Evolutionary conservation across 345 rosid genomes (phyloP).

Genomic region (Euphorbia pulcherrima): DNA sequence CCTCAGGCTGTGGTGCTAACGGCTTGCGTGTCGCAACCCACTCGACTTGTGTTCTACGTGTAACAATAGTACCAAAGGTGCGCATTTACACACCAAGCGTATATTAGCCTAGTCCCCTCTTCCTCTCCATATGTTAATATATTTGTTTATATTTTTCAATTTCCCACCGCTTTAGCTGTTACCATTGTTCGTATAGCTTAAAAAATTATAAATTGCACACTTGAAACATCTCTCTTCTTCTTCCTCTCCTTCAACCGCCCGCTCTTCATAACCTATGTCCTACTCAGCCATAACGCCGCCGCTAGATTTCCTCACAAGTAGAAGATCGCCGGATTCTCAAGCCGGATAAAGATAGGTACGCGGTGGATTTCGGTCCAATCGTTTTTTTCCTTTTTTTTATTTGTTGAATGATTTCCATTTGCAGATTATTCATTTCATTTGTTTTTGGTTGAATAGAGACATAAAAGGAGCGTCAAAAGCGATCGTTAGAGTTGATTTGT

Average conservation of each 20-base stretch:
- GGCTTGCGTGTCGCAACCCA: constrained; percentile 25
- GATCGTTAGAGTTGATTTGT: background rate
- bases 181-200: background rate
- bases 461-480: background rate
- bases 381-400: background rate
- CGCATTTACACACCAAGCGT: constrained; percentile 13
- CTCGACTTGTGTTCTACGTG: constrained; percentile 17
- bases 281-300: background rate
- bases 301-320: background rate
- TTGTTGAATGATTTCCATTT: background rate
- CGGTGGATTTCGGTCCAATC: background rate
- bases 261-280: background rate
- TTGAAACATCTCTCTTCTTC: background rate
- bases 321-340: background rate
- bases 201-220: background rate
- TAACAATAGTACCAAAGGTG: constrained; percentile 13
- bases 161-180: constrained; percentile 12
- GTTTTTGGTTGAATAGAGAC: background rate
- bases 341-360: background rate
- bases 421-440: background rate
- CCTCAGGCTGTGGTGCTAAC: background rate
- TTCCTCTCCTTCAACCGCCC: background rate
- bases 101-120: background rate
- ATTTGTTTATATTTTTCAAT: background rate
- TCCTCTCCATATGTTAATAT: background rate